Base-by-base conservation (phyloP, 345 rosid genomes). In the Aquilaria sinensis region DNA sequence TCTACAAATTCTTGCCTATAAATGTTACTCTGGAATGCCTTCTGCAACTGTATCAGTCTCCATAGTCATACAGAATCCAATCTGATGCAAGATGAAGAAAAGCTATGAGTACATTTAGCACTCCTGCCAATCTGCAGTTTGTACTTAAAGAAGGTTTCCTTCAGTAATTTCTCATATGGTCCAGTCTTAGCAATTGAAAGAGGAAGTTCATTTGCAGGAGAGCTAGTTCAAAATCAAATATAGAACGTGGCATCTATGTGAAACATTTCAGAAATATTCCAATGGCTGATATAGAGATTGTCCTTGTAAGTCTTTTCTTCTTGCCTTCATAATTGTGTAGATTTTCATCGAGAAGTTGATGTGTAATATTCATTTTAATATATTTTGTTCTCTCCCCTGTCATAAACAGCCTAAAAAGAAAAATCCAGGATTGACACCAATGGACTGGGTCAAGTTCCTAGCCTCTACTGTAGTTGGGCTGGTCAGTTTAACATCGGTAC, bases 231-330 rank as follows among this genome's bases (percentile, higher is more conserved):
- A 80, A 75, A 57, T 41, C 67, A 41, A 77, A 88, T 58, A 32
- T 29, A 59, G 97, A 86, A 46, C 80, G 91, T 46, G 92, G 90
- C 71, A 66, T 91, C 57, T 81, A 70, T 54, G 86, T 88, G 52
- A 91, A 91, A 70, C 97, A 91, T 84, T 90, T 90, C 83, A 90
- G 80, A 70, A 88, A 84, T 73, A 90, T 91, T 57, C 97, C 97
- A 51, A 91, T 91, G 97, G 97, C 97, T 32, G 97, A 91, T 77
- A 67, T 86, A 93, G 97, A 91, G 69, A 85, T 91, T 64, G 96
- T 88, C 72, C 97, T 90, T 61, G 97, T 90, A 74, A 82, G 85
- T 71, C 63, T 71, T 55, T 46, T 23, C 67, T 33, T 47, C 69
- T 64, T 55, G 64, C 31, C 63, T 15, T 68, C 13, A 70, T 54